These are phyloP conservation scores for Monosporozyma siamensis DNA, from an alignment of 805 yeast genomes.

Conservation along the genomic window DNA sequence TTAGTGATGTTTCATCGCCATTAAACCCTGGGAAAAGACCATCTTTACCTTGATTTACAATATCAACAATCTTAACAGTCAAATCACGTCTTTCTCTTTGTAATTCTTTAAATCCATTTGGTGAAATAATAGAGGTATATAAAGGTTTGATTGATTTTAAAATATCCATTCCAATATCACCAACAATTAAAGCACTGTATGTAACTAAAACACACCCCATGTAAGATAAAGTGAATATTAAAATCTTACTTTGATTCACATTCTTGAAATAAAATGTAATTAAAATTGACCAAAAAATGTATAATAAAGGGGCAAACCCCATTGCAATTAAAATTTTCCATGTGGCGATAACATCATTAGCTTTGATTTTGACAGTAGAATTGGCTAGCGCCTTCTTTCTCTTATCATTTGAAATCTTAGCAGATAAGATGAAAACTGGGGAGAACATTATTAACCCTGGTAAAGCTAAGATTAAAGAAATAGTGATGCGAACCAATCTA, in stretches of 20 bases:
- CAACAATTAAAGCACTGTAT: slow-evolving; percentile 82
- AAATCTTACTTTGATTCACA: slow-evolving; percentile 17
- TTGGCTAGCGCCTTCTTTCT: slow-evolving; percentile 72
- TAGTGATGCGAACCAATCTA: slow-evolving; percentile 47
- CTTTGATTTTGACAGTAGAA: slow-evolving; percentile 84
- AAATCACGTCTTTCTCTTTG: slow-evolving; percentile 53
- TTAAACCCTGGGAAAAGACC: slow-evolving; percentile 80
- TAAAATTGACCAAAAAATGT: slow-evolving; percentile 65
- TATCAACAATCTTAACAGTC: slow-evolving; percentile 64
- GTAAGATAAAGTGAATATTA: slow-evolving; percentile 46
- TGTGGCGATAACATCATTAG: slow-evolving; percentile 90
- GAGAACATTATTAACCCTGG: slow-evolving; percentile 87
- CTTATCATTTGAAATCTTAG: slow-evolving; percentile 60
- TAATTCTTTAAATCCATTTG: slow-evolving; percentile 47
- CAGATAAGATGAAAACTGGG: slow-evolving; percentile 79
- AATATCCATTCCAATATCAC: slow-evolving; percentile 89
- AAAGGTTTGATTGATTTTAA: slow-evolving; percentile 77
- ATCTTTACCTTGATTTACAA: slow-evolving; percentile 76
- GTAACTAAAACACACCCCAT: slow-evolving; percentile 64
- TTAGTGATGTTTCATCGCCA: slow-evolving; percentile 23
- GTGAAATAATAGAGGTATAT: slow-evolving; percentile 52
- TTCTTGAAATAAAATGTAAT: slow-evolving; percentile 34
- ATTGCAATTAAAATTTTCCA: slow-evolving; percentile 90
- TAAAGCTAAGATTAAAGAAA: slow-evolving; percentile 54
- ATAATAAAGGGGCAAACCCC: slow-evolving; percentile 81